Conservation (phyloP, 805 yeast genomes). For the Teunomyces gatunensis region DNA sequence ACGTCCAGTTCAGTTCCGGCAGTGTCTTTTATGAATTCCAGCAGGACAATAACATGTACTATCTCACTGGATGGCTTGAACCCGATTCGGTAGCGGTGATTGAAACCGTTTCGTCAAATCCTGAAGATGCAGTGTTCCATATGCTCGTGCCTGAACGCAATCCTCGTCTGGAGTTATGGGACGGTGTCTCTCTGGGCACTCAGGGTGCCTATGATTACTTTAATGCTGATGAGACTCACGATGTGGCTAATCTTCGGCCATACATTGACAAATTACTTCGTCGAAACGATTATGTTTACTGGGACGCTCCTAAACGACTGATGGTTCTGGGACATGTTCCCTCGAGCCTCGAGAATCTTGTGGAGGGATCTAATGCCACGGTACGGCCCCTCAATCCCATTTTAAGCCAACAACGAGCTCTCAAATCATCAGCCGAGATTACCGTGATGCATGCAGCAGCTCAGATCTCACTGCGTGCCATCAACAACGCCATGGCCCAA, state of each 20-base stretch:
- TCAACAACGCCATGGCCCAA: slow-evolving; percentile 74
- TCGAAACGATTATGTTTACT: slow-evolving; percentile 51
- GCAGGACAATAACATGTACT: slow-evolving; percentile 85
- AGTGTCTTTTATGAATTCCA: slow-evolving; percentile 90
- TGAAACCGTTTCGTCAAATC: slow-evolving; percentile 49
- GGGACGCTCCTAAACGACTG: slow-evolving; percentile 41
- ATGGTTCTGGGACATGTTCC: slow-evolving; percentile 15
- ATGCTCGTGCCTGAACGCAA: slow-evolving; percentile 87
- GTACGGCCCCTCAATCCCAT: slow-evolving; percentile 43
- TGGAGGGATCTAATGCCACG: slow-evolving; percentile 30
- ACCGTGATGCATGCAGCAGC: slow-evolving; percentile 80
- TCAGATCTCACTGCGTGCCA: slow-evolving; percentile 76
- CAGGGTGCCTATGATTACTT: slow-evolving; percentile 79
- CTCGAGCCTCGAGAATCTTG: slow-evolving; percentile 14
- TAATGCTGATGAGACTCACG: slow-evolving; percentile 77
- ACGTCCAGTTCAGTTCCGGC: slow-evolving; percentile 78
- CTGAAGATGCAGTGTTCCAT: slow-evolving; percentile 57
- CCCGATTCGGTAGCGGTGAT: slow-evolving; percentile 73
- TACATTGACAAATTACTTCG: slow-evolving; percentile 48
- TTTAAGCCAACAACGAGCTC: slow-evolving; percentile 52
- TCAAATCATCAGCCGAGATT: slow-evolving; percentile 77
- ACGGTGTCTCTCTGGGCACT: slow-evolving; percentile 86
- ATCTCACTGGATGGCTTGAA: slow-evolving; percentile 89
- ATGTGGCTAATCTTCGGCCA: slow-evolving; percentile 41
- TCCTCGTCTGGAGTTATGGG: slow-evolving; percentile 83